Conservation (phyloP, 2,329 filamentous ascomycete genomes). For the Colletotrichum coccodes region DNA sequence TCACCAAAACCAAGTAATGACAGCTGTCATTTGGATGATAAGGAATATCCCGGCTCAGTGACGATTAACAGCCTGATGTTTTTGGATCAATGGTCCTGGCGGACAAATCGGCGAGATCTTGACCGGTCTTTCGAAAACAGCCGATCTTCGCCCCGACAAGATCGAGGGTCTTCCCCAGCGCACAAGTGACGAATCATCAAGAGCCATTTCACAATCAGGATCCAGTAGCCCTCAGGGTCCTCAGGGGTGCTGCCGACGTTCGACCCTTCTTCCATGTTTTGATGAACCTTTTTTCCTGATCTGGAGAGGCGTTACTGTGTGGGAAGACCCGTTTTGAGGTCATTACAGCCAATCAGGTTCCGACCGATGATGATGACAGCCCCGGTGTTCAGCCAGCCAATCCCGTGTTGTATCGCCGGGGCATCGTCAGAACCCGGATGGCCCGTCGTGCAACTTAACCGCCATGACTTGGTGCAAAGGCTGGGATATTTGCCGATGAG, state of each 20-base stretch:
- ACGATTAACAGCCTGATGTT: too few species aligned
- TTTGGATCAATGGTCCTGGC: too few species aligned
- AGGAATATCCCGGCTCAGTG: not conserved
- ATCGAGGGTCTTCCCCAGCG: not conserved
- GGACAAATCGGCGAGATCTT: not conserved
- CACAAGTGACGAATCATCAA: not conserved
- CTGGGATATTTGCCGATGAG: not conserved
- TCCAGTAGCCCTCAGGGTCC: constrained; percentile 17
- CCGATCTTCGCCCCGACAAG: not conserved
- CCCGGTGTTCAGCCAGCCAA: constrained; percentile 20
- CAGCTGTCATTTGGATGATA: too few species aligned
- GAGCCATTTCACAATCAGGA: not conserved
- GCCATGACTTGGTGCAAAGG: not conserved
- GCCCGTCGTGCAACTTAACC: not conserved
- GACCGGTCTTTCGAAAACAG: not conserved
- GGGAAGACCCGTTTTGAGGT: not conserved
- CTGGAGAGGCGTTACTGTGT: not conserved
- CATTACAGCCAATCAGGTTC: constrained; percentile 8
- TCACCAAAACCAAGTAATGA: not conserved
- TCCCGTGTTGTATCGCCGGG: constrained; percentile 17
- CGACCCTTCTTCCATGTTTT: constrained; percentile 3
- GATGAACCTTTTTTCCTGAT: not conserved
- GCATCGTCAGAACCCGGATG: constrained; percentile 27
- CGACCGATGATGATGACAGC: constrained; percentile 26
- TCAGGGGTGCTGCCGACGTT: not conserved